Conservation (phyloP, 2,329 filamentous ascomycete genomes). For the Microdochium trichocladiopsis region DNA sequence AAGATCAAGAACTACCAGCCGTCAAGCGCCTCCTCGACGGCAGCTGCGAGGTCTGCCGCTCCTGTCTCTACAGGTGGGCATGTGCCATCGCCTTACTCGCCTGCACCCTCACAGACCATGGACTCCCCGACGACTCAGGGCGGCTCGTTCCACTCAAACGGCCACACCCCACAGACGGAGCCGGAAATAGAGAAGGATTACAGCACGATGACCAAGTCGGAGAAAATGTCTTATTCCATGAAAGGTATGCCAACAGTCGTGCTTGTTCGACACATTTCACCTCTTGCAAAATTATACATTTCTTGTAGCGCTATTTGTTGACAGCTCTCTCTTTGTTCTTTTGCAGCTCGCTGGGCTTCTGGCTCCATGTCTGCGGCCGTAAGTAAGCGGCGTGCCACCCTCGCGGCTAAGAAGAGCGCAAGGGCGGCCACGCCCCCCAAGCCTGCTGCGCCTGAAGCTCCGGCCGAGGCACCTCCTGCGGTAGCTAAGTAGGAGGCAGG, state of each 20-base stretch:
- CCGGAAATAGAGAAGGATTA: constrained; percentile 42
- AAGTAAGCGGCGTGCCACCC: constrained; percentile 51
- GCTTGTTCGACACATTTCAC: neutral
- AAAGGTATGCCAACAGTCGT: constrained; percentile 40
- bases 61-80: constrained; percentile 8
- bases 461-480: neutral
- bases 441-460: neutral
- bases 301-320: neutral
- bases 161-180: constrained; percentile 7
- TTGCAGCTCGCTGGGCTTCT: constrained; percentile 49
- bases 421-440: constrained; percentile 13
- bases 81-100: constrained; percentile 7
- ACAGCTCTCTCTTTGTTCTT: constrained; percentile 1
- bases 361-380: constrained; percentile 55
- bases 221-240: constrained; percentile 62
- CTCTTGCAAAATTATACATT: neutral
- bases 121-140: constrained; percentile 3
- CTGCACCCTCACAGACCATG: constrained; percentile 4
- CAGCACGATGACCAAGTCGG: constrained; percentile 54
- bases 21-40: neutral
- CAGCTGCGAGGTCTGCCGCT: neutral
- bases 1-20: constrained; percentile 25
- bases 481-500: neutral
- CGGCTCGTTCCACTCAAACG: constrained; percentile 6
- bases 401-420: constrained; percentile 50